Evolutionary conservation across 2,329 filamentous ascomycete species (phyloP).

Genomic region (Cordyceps cicadae): DNA sequence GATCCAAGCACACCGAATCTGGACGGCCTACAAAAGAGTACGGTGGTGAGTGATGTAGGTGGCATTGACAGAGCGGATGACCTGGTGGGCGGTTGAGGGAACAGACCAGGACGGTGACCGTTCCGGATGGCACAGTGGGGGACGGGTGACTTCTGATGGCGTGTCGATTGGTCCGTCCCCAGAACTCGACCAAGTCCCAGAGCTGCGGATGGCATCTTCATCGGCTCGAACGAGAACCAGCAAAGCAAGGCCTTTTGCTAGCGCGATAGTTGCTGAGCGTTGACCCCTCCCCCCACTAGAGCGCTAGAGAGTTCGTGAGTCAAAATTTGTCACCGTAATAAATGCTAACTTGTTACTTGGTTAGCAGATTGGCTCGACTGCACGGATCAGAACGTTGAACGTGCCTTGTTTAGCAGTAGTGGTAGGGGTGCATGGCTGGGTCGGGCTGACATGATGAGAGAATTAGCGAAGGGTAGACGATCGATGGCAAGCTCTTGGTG

Average conservation of each 20-base stretch:
- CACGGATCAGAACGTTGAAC: conserved; percentile 11
- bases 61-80: background rate
- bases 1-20: background rate
- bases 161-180: conserved; percentile 17
- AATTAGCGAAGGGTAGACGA: background rate
- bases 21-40: too few relatives aligned
- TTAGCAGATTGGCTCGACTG: conserved; percentile 1
- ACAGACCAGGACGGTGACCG: conserved; percentile 19
- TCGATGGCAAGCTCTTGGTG: background rate
- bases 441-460: conserved; percentile 1
- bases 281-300: background rate
- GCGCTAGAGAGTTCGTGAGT: background rate
- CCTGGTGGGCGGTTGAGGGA: background rate
- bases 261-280: background rate
- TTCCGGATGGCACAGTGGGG: conserved; percentile 21
- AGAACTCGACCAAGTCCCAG: background rate
- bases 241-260: conserved; percentile 5
- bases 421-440: background rate
- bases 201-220: background rate
- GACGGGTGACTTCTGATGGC: conserved; percentile 6
- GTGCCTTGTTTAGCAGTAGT: conserved; percentile 5
- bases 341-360: background rate
- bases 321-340: conserved; percentile 1
- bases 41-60: background rate
- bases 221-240: background rate